A percentile compares a stretch with the other conserved stretches of the same genome.
Evolutionary conservation across 2,329 filamentous ascomycete species (phyloP).

Genomic region (Pseudogymnoascus sp.): DNA sequence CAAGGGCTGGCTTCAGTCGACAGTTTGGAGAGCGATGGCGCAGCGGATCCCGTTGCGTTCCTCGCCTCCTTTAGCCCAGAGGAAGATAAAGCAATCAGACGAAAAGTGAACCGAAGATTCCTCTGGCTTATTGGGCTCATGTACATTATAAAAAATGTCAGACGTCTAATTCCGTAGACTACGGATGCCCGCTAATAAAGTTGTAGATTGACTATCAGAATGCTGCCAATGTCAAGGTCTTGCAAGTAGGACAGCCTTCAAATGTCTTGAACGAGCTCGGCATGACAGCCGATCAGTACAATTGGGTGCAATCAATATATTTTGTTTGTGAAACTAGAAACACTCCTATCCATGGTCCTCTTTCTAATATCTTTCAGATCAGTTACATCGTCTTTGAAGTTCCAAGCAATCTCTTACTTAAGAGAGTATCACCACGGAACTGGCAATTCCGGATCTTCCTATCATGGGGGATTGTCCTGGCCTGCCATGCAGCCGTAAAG

Average conservation of each 20-base stretch:
- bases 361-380: constrained; percentile 23
- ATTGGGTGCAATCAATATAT: constrained; percentile 35
- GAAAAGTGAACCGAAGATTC: constrained; percentile 35
- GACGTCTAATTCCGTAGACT: constrained; percentile 11
- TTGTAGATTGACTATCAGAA: constrained; percentile 34
- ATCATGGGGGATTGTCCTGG: constrained; percentile 33
- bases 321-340: constrained; percentile 25
- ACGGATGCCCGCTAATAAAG: not conserved
- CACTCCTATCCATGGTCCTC: not conserved
- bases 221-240: constrained; percentile 35
- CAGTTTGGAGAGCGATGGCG: constrained; percentile 15
- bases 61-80: constrained; percentile 33
- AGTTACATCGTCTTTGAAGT: constrained; percentile 36
- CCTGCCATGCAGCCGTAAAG: constrained; percentile 34
- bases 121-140: constrained; percentile 34
- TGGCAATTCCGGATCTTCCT: constrained; percentile 34
- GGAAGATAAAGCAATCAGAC: constrained; percentile 34
- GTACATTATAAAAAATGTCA: constrained; percentile 36
- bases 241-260: constrained; percentile 33
- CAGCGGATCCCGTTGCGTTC: constrained; percentile 23
- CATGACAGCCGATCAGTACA: constrained; percentile 36
- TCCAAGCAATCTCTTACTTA: constrained; percentile 34
- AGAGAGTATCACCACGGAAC: constrained; percentile 29
- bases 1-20: not conserved
- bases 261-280: constrained; percentile 34